Evolutionary conservation across 2,329 filamentous ascomycete genomes (phyloP).

Genomic region (Ophiognomonia clavigignenti-juglandacearum): DNA sequence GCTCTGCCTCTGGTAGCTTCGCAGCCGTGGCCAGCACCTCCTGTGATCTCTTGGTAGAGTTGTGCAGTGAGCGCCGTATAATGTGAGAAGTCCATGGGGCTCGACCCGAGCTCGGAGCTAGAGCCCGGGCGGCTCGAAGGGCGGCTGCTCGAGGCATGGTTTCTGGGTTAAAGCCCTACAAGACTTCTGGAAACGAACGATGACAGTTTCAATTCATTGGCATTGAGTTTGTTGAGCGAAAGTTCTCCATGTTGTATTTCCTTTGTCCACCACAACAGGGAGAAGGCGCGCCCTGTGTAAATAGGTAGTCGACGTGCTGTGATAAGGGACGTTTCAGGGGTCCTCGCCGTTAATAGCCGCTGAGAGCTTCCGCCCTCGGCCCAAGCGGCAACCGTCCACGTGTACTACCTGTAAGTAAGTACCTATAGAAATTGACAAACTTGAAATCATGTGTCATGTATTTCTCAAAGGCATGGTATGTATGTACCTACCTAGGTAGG

Average conservation of each 20-base stretch:
- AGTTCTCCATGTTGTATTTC: too few species aligned
- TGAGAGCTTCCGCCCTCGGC: not conserved
- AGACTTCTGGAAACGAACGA: too few species aligned
- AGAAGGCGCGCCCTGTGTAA: not conserved
- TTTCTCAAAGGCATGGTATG: too few species aligned
- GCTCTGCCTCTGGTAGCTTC: conserved; percentile 22
- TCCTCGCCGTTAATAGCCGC: conserved; percentile 13
- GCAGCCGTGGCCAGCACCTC: conserved; percentile 15
- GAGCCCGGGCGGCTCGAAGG: conserved; percentile 9
- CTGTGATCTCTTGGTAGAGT: conserved; percentile 4
- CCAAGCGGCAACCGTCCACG: not conserved
- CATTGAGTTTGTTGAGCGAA: too few species aligned
- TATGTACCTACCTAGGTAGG: too few species aligned
- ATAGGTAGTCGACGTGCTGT: not conserved
- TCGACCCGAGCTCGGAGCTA: conserved; percentile 13
- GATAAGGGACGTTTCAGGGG: not conserved
- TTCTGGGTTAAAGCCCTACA: too few species aligned
- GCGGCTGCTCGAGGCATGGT: conserved; percentile 9
- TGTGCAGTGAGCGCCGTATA: conserved; percentile 9
- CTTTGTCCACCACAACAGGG: too few species aligned
- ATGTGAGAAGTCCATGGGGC: not conserved
- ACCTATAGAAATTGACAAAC: too few species aligned
- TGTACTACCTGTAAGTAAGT: too few species aligned
- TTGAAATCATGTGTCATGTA: too few species aligned
- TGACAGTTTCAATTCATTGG: too few species aligned